Evolutionary conservation across 2,329 filamentous ascomycete species (phyloP).

Genomic region (Epichloe sylvatica): DNA sequence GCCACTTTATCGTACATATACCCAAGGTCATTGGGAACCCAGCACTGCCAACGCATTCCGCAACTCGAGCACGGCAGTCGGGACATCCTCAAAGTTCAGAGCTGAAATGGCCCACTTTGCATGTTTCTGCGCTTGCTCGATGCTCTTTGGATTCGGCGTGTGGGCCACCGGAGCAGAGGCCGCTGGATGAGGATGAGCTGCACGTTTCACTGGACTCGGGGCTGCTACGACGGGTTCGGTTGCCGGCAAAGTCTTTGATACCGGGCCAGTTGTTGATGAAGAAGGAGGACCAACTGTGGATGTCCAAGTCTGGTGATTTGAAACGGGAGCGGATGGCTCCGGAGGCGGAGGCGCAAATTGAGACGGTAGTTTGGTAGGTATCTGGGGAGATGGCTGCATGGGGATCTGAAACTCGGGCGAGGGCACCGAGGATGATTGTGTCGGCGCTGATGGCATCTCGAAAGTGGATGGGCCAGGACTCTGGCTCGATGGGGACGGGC

Average conservation of each 20-base stretch:
- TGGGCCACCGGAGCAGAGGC: slow-evolving; percentile 3
- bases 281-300: background rate
- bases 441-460: slow-evolving; percentile 10
- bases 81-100: slow-evolving; percentile 88
- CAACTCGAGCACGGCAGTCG: slow-evolving; percentile 77
- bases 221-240: background rate
- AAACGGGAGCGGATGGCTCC: slow-evolving; percentile 4
- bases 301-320: slow-evolving; percentile 10
- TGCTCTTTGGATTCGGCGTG: slow-evolving; percentile 35
- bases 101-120: slow-evolving; percentile 95
- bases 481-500: slow-evolving; percentile 22
- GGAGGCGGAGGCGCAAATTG: slow-evolving; percentile 13
- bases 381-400: slow-evolving; percentile 16
- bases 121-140: slow-evolving; percentile 80
- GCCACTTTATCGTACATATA: too few relatives aligned
- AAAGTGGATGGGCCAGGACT: slow-evolving; percentile 11
- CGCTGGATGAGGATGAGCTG: background rate
- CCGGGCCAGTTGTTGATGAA: background rate
- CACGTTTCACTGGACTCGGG: slow-evolving; percentile 7
- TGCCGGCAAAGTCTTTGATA: rapidly evolving
- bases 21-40: slow-evolving; percentile 34
- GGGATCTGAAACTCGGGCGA: slow-evolving; percentile 10
- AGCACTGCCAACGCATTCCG: slow-evolving; percentile 57
- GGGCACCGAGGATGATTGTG: slow-evolving; percentile 8
- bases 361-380: slow-evolving; percentile 13